A percentile compares a stretch with the other conserved stretches of the same genome.
phyloP scores from a whole-genome alignment of 1,284 basidiomycete species.

The Sporisorium exsertum region DNA sequence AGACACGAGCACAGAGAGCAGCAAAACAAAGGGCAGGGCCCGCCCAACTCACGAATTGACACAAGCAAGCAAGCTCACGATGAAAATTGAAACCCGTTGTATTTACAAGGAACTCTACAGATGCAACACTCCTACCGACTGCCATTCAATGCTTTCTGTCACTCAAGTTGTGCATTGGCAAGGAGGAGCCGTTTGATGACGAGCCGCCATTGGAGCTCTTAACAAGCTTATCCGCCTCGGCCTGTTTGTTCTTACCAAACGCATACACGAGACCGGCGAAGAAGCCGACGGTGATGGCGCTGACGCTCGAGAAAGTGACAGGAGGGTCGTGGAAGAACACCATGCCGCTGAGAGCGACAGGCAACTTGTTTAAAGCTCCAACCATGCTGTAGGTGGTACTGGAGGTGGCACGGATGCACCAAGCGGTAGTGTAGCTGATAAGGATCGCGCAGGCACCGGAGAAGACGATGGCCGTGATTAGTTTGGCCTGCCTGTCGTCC shows the following conservation, averaged over 20 bases:
- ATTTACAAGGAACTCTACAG: background rate
- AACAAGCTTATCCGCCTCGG: conserved; percentile 53
- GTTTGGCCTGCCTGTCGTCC: conserved; percentile 79
- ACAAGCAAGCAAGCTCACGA: background rate
- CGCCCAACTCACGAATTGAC: no score
- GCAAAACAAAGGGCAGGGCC: no score
- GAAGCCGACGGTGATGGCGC: conserved; percentile 88
- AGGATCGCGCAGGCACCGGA: conserved; percentile 96
- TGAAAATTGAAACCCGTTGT: background rate
- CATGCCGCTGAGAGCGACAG: conserved; percentile 77
- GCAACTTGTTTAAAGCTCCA: conserved; percentile 97
- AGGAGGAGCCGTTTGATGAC: conserved; percentile 15
- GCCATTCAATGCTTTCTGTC: conserved; percentile 33
- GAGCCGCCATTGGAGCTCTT: conserved; percentile 49
- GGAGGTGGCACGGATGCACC: conserved; percentile 95
- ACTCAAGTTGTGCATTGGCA: conserved; percentile 50
- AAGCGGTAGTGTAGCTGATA: conserved; percentile 98
- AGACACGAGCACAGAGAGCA: no score
- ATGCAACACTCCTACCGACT: background rate
- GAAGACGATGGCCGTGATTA: conserved; percentile 90
- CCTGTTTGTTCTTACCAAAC: conserved; percentile 67
- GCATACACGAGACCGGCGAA: conserved; percentile 76
- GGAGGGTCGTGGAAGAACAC: conserved; percentile 76
- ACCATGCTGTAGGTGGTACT: conserved; percentile 99
- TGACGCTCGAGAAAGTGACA: conserved; percentile 86